Conservation (phyloP, 192 early-diverging fungal genomes). For the Umbelopsis sp. region DNA sequence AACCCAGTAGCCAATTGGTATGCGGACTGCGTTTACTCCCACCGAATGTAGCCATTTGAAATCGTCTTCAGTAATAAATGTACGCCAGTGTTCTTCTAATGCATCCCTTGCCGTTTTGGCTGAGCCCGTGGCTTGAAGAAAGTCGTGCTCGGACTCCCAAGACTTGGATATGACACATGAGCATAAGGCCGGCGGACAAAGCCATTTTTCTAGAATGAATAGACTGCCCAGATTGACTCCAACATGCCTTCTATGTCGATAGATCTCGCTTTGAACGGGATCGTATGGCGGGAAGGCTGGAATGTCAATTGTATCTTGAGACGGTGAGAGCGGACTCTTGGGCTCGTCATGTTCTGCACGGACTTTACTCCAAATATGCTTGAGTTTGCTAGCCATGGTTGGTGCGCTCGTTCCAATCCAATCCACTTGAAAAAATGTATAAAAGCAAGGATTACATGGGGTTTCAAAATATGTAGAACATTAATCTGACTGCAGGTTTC, state of each 20-base stretch:
- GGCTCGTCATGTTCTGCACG: background rate
- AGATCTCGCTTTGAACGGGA: conserved; percentile 5
- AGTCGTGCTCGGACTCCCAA: conserved; percentile 30
- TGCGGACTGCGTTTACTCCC: conserved; percentile 65
- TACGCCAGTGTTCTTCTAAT: conserved; percentile 56
- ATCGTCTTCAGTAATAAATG: conserved; percentile 62
- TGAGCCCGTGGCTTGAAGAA: conserved; percentile 1
- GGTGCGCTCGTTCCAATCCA: too few species aligned
- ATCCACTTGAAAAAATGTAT: too few species aligned
- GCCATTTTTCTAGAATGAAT: conserved; percentile 27
- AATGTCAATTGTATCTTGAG: conserved; percentile 5
- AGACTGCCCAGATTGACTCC: conserved; percentile 29
- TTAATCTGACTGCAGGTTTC: too few species aligned
- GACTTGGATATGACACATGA: background rate
- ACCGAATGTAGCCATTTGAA: conserved; percentile 45
- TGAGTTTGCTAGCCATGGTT: background rate
- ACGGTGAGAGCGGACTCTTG: conserved; percentile 1
- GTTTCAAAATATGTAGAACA: too few species aligned
- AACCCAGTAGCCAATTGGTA: conserved; percentile 73
- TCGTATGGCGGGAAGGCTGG: conserved; percentile 29
- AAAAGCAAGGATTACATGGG: too few species aligned
- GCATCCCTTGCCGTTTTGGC: conserved; percentile 41
- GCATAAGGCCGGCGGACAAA: conserved; percentile 7
- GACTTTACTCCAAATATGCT: conserved; percentile 6
- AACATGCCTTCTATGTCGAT: conserved; percentile 23